These are phyloP conservation scores for Hypomyces rosellus DNA, from an alignment of 2,329 filamentous ascomycete genomes.

Conservation along the genomic window DNA sequence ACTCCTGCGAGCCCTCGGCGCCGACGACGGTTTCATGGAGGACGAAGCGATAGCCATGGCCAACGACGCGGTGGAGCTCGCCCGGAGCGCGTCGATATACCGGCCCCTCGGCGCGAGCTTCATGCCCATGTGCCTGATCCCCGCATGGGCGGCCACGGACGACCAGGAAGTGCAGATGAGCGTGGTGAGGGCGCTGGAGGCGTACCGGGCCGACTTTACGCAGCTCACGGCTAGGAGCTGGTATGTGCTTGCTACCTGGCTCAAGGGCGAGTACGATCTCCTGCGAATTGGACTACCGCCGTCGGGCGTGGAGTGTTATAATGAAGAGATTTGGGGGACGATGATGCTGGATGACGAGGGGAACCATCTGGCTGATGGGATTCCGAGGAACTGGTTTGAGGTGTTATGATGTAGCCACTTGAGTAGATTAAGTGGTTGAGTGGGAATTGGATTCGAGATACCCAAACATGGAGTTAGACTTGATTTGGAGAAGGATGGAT, in stretches of 20 bases:
- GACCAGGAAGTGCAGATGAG: conserved; percentile 17
- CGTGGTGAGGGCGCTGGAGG: conserved; percentile 12
- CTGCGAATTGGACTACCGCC: conserved; percentile 1
- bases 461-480: no score
- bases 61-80: conserved; percentile 19
- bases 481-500: no score
- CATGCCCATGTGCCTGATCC: conserved; percentile 20
- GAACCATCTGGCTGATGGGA: background rate
- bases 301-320: conserved; percentile 3
- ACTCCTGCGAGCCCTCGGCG: conserved; percentile 18
- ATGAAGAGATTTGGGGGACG: conserved; percentile 2
- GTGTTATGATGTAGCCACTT: background rate
- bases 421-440: no score
- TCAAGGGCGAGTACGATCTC: conserved; percentile 6
- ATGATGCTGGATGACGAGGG: conserved; percentile 4
- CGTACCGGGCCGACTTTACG: conserved; percentile 18
- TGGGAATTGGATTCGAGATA: no score
- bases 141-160: conserved; percentile 21
- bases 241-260: conserved; percentile 8
- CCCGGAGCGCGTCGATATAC: conserved; percentile 15
- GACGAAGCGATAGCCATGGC: conserved; percentile 15
- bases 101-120: conserved; percentile 23
- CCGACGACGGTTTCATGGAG: conserved; percentile 8
- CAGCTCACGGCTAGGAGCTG: conserved; percentile 1
- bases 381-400: conserved; percentile 3